These are phyloP conservation scores for Metarhizium humberi DNA, from an alignment of 2,329 filamentous ascomycete genomes.

Conservation along the genomic window DNA sequence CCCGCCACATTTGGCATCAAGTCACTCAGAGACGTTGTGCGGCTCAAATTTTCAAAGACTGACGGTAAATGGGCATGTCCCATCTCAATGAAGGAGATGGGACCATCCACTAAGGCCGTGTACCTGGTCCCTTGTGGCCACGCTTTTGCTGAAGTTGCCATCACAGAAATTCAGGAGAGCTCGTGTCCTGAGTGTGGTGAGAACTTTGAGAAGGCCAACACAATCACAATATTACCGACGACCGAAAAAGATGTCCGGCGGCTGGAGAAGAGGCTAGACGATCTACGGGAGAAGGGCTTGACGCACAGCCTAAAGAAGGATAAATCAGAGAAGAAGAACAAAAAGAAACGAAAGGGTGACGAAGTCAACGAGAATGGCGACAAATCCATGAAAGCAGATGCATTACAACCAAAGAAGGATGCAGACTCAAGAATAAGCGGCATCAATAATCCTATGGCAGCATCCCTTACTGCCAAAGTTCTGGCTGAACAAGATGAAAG, in stretches of 20 bases:
- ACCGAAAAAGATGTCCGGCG: constrained; percentile 60
- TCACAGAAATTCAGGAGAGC: constrained; percentile 66
- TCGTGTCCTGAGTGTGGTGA: constrained; percentile 65
- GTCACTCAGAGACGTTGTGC: constrained; percentile 76
- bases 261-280: constrained; percentile 56
- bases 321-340: constrained; percentile 51
- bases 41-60: constrained; percentile 58
- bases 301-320: constrained; percentile 86
- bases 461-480: constrained; percentile 76
- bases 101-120: constrained; percentile 67
- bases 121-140: constrained; percentile 95
- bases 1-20: constrained; percentile 55
- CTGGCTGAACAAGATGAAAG: constrained; percentile 76
- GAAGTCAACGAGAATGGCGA: constrained; percentile 23
- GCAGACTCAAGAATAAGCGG: constrained; percentile 36
- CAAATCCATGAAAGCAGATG: constrained; percentile 32
- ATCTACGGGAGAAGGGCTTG: constrained; percentile 61
- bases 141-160: constrained; percentile 79
- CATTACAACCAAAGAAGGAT: constrained; percentile 19
- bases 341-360: constrained; percentile 47
- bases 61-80: constrained; percentile 69
- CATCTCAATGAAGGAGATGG: constrained; percentile 77
- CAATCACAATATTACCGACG: constrained; percentile 74
- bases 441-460: constrained; percentile 84
- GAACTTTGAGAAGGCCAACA: constrained; percentile 60